phyloP scores from a whole-genome alignment of 2,329 filamentous ascomycete species.

The Plectosphaerella cucumerina region DNA sequence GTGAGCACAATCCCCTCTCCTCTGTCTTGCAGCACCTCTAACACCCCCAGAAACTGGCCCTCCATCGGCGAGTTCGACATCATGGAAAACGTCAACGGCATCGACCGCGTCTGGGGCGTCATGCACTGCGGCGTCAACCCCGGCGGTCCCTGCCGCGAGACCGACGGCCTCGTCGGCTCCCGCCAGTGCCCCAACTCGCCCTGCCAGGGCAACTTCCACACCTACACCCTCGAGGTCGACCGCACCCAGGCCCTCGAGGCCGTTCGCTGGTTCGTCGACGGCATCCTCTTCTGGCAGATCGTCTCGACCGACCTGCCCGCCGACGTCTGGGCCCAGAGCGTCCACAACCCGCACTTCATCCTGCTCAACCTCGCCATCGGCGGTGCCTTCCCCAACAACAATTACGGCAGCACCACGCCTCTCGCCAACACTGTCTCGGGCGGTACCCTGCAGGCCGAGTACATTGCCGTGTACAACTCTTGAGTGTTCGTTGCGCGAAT shows the following conservation, averaged over 20 bases:
- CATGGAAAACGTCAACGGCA: constrained; percentile 37
- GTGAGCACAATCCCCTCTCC: neutral
- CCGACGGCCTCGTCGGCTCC: constrained; percentile 23
- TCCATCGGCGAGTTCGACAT: constrained; percentile 39
- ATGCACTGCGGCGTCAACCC: constrained; percentile 36
- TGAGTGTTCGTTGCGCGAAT: neutral
- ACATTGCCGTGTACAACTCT: constrained; percentile 15
- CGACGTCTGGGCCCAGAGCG: constrained; percentile 25
- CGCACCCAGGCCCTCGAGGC: constrained; percentile 23
- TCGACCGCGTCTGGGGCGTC: constrained; percentile 26
- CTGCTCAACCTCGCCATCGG: constrained; percentile 36
- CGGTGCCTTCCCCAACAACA: constrained; percentile 25
- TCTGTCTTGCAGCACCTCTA: neutral
- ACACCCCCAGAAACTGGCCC: constrained; percentile 30
- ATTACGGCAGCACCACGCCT: constrained; percentile 7
- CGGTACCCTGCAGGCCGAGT: constrained; percentile 11
- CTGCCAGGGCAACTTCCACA: constrained; percentile 26
- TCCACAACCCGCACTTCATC: constrained; percentile 26
- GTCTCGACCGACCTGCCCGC: constrained; percentile 19
- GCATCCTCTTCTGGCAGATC: constrained; percentile 19
- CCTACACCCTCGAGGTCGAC: constrained; percentile 27
- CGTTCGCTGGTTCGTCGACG: constrained; percentile 31
- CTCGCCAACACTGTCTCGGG: constrained; percentile 10
- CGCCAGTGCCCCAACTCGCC: constrained; percentile 12
- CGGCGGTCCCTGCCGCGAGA: constrained; percentile 39